Evolutionary conservation across 495 filamentous ascomycete species (phyloP).

Genomic region (Choiromyces venosus): DNA sequence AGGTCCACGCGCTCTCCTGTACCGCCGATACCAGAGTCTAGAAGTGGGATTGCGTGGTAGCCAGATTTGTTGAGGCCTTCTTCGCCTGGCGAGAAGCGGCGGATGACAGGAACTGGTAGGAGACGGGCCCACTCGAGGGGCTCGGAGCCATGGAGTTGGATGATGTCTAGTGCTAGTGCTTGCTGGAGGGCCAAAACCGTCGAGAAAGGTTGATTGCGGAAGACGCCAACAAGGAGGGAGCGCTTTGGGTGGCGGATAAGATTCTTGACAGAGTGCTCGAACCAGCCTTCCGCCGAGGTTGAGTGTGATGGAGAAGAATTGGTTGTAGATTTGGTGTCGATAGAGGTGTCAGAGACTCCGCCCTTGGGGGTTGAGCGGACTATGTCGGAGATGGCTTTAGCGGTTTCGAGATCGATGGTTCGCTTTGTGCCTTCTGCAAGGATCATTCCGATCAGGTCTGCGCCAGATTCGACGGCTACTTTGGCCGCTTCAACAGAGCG

Average conservation of each 20-base stretch:
- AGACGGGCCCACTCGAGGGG: conserved; percentile 82
- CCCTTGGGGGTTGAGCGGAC: conserved; percentile 56
- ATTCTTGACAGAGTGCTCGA: conserved; percentile 52
- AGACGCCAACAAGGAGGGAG: conserved; percentile 86
- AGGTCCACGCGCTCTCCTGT: conserved; percentile 71
- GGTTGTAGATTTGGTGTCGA: neutral
- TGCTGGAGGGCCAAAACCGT: conserved; percentile 72
- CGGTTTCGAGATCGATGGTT: conserved; percentile 67
- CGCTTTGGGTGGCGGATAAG: conserved; percentile 54
- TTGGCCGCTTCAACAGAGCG: conserved; percentile 72
- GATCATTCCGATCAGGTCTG: conserved; percentile 90
- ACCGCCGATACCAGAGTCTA: conserved; percentile 80
- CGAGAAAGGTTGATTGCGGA: conserved; percentile 79
- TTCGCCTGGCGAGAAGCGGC: conserved; percentile 69
- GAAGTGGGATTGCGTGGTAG: conserved; percentile 73
- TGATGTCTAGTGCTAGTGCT: conserved; percentile 73
- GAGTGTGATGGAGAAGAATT: neutral
- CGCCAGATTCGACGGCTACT: conserved; percentile 77
- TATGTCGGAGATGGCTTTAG: conserved; percentile 69
- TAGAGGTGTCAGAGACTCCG: conserved; percentile 13
- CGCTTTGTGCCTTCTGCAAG: conserved; percentile 75
- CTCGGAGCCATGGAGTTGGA: conserved; percentile 88
- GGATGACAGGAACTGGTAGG: conserved; percentile 86
- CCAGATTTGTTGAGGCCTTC: conserved; percentile 64
- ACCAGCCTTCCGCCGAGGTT: conserved; percentile 54